Evolutionary conservation across 345 rosid genomes (phyloP), one percentile per base, ranked within the genome.

Genomic region (Pistacia integerrima): DNA sequence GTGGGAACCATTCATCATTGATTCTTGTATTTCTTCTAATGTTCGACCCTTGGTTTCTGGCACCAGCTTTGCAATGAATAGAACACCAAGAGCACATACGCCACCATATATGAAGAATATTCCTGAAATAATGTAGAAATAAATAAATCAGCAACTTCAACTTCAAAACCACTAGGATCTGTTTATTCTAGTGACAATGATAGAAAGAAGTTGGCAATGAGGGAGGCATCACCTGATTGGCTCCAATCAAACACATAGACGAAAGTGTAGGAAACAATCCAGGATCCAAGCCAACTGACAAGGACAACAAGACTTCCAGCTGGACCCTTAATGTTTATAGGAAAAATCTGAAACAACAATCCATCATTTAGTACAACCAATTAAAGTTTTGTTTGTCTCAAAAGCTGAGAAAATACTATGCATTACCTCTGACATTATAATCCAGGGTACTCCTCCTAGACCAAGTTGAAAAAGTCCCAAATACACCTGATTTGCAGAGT

Each of bases 381-480:
- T 28, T 36, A 38, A 38, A 33, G 3, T 8, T 58, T 30, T 48
- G 17, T 67, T 38, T 44, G 25, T 22, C 49, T 25, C 6, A 36
- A 8, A 35, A 38, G 58, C 67, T 22, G 17, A 17, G 17, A 73
- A 51, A 16, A n/a, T 4, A 0, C 36, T 13, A 25, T 38, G 25
- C 12, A 20, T 22, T 77, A 89, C 94, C 92, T 91, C 92, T 4
- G 91, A 91, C 89, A 89, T 86, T 81, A 89, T 86, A 68, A 89
- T 75, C 94, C 91, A 91, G 20, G 94, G 93, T 41, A 91, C 73
- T 18, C 88, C 93, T 75, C 95, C 95, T 77, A 91, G 61, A 48
- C 92, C 93, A 35, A 89, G 77, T 18, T 89, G 85, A 74, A 78
- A 84, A 76, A 88, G 83, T 8, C 88, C 90, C 41, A 62, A 52